Evolutionary conservation across 495 filamentous ascomycete genomes (phyloP), one percentile per base, ranked within the genome.

Genomic region (Podospora sp.): DNA sequence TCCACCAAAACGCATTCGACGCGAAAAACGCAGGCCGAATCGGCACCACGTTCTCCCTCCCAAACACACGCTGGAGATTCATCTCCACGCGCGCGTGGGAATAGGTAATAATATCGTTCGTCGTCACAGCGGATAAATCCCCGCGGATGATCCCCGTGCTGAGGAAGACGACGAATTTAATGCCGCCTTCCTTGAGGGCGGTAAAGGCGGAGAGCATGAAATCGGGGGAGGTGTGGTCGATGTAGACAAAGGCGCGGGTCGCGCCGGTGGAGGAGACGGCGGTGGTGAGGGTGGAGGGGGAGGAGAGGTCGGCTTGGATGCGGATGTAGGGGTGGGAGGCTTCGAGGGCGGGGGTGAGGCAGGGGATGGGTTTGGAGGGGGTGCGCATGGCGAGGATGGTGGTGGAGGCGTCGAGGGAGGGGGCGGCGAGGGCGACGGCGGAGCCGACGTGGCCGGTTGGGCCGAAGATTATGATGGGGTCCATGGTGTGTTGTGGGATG

Each of bases 381-480:
- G 63, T 52, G 20, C 66, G 66, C 66, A 65, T 27, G 21, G 51
- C 53, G 57, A 66, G 66, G 36, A 66, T 40, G 8, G 68, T 57
- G 46, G 55, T 59, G 24, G 8, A 21, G 8, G 63, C 29, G 26
- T 58, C 57, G 6, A 56, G 35, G 55, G 49, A 12, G 24, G 27
- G 27, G 18, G 46, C 49, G 33, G 58, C n/a, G 0, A 35, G 65
- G 52, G 66, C 66, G 35, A 57, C 61, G 26, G 40, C 16, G 12
- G 66, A 68, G 24, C 61, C 66, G 52, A 68, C 66, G 18, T 64
- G 16, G 60, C 66, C 66, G 21, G 66, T 68, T 5, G 66, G 51
- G 46, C 63, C 40, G 46, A 63, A 52, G 21, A 63, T 20, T 5
- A 61, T 36, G 40, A 46, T 46, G 40, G 40, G 9, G 5, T 12